Evolutionary conservation across 208 protist genomes (phyloP), one percentile per base, ranked within the genome.

Genomic region (Wallacemonas collosoma): DNA sequence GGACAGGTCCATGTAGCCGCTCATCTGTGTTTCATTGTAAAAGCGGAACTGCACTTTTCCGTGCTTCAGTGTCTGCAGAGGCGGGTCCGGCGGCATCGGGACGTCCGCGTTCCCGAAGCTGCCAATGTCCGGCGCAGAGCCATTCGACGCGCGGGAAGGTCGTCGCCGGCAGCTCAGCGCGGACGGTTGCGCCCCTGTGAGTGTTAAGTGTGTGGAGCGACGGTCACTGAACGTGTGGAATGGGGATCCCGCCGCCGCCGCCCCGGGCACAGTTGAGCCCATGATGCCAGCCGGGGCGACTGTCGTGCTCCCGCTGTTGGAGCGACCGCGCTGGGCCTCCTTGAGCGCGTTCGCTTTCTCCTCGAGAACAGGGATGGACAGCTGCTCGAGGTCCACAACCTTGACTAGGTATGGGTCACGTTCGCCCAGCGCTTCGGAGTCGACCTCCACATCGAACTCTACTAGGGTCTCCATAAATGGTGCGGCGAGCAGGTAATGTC

Each of bases 11-110:
- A 95, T 53, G 66, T 88, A 95, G 38, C 86, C 78, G 62, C 87
- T 90, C 57, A 81, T 71, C 45, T 60, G 64, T 1, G 86, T 92
- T 44, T 80, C 84, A 66, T 95, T 95, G 79, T 86, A 93, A 17
- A 93, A 66, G 40, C 84, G 77, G 36, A 93, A 85, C 61, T 83
- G 69, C 74, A 95, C 76, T 76, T 95, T 95, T 50, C 90, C 90
- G 71, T 93, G 88, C 45, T 87, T 80, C 8, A 87, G 77, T 45
- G 55, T 38, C 56, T 92, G 75, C 6, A 85, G 57, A 4, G 71
- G 56, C n/a, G 79, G 75, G 2, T 68, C 67, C 9, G 80, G 70
- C 9, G 79, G 82, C 17, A 77, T 51, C 12, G 71, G 72, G 9
- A 77, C 67, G 58, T 79, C 68, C 55, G 75, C 73, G 11, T 68